Evolutionary conservation across 768 basidiomycete species (phyloP), one percentile per base, ranked within the genome.

Genomic region (Pleurotus citrinopileatus): DNA sequence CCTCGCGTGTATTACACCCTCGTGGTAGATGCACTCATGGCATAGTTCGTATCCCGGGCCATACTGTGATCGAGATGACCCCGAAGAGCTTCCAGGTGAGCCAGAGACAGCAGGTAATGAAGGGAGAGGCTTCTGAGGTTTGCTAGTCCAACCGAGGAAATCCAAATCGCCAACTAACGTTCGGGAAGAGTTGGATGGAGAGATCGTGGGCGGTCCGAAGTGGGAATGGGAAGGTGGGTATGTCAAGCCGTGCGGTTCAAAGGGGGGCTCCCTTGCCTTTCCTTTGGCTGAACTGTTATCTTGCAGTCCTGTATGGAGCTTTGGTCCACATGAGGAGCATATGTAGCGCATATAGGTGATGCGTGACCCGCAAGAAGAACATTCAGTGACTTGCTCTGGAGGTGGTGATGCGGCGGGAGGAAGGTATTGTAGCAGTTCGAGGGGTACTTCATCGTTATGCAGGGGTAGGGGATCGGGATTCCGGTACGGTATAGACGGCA

Each of bases 331-430:
- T 20, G 85, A 87, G 3, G 86, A 79, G 63, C 95, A 98, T 12
- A 95, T 86, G 66, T 98, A 97, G 42, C 91, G 85, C 65, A 96
- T 83, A n/a, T 82, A 79, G 48, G 92, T 87, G 17, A 98, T 73
- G 4, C 84, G 62, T 0, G 76, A 67, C 12, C 87, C 88, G 60
- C 95, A 98, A 42, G 82, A 81, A 0, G 92, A 94, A 67, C 95
- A 98, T 45, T 83, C 81, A 1, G 93, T 92, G 15, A 90, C 79
- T 42, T 78, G 75, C 22, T 81, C 79, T 3, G 79, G 73, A 7
- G 86, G 81, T 19, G 86, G 79, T 9, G 48, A 51, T 1, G 71
- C 72, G 19, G 70, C 62, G 2, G 77, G 71, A 1, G 73, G 73
- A 22, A 81, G 67, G 54, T 74, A 80, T 34, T 78, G 80, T 12